A percentile compares a stretch with the other conserved stretches of the same genome.
These are phyloP conservation scores for Yamadazyma sp. DNA, from an alignment of 1,139 yeast species.

Conservation along the genomic window DNA sequence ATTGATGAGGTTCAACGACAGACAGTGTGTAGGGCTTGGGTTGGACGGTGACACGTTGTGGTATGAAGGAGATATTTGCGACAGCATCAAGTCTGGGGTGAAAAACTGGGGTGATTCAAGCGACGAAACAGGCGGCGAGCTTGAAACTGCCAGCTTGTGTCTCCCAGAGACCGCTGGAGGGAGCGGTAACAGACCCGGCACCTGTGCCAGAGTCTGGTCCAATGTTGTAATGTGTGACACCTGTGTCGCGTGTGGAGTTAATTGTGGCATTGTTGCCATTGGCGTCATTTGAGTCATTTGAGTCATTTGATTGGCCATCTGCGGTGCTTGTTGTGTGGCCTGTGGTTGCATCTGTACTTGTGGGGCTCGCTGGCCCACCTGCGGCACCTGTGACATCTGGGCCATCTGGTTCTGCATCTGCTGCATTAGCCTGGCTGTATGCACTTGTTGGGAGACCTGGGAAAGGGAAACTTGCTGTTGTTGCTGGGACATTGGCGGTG, in stretches of 20 bases:
- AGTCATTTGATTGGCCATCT: not conserved
- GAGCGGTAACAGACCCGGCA: conserved; percentile 4
- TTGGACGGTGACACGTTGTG: conserved; percentile 1
- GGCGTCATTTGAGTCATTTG: not conserved
- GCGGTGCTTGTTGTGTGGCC: no score
- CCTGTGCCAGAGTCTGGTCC: conserved; percentile 3
- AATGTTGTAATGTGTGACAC: not conserved
- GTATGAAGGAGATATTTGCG: conserved; percentile 2
- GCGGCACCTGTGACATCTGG: no score
- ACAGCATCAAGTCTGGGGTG: not conserved
- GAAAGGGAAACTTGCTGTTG: no score
- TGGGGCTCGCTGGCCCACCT: no score
- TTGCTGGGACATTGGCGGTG: no score
- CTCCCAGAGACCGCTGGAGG: not conserved
- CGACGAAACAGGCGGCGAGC: not conserved
- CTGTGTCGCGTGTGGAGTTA: not conserved
- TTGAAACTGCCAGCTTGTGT: not conserved
- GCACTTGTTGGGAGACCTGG: no score
- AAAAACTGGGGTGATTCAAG: conserved; percentile 2
- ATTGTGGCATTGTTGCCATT: not conserved
- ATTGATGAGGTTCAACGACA: not conserved
- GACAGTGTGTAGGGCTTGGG: not conserved
- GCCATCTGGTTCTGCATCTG: no score
- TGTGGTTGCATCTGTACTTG: no score
- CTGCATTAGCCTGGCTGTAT: no score